phyloP scores from a whole-genome alignment of 2,329 filamentous ascomycete species.

The Tolypocladium pustulatum region DNA sequence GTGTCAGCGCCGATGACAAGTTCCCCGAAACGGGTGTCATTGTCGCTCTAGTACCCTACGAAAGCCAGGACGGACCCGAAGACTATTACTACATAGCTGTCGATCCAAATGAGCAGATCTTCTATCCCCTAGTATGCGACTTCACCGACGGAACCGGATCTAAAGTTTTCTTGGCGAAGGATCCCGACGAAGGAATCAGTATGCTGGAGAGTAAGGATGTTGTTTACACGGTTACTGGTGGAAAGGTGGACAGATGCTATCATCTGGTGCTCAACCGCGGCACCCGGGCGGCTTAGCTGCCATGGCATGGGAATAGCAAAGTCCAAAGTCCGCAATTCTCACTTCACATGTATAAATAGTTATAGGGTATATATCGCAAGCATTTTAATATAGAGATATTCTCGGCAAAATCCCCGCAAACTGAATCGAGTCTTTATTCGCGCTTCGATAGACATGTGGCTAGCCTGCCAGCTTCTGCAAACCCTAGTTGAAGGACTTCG shows the following conservation, averaged over 20 bases:
- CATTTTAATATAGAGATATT: background rate
- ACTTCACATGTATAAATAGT: background rate
- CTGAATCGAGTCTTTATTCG: too few species aligned
- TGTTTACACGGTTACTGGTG: slow-evolving; percentile 15
- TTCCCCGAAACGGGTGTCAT: slow-evolving; percentile 9
- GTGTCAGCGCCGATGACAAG: slow-evolving; percentile 8
- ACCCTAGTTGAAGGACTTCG: too few species aligned
- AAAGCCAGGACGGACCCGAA: background rate
- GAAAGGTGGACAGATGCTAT: slow-evolving; percentile 8
- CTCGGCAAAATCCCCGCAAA: too few species aligned
- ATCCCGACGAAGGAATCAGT: slow-evolving; percentile 11
- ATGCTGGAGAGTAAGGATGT: slow-evolving; percentile 13
- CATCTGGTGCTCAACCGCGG: background rate
- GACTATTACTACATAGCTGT: slow-evolving; percentile 10
- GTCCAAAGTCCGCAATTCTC: background rate
- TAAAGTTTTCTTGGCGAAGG: slow-evolving; percentile 16
- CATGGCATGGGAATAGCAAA: background rate
- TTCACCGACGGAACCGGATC: slow-evolving; percentile 10
- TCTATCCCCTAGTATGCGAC: slow-evolving; percentile 18
- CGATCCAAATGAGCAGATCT: slow-evolving; percentile 10
- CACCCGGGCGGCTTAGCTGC: background rate
- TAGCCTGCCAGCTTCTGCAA: too few species aligned
- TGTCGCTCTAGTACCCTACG: slow-evolving; percentile 9
- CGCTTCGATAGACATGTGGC: too few species aligned
- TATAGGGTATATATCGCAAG: background rate